Evolutionary conservation across 768 basidiomycete species (phyloP), one percentile per base, ranked within the genome.

Genomic region (Krasilnikovozyma curviuscula): DNA sequence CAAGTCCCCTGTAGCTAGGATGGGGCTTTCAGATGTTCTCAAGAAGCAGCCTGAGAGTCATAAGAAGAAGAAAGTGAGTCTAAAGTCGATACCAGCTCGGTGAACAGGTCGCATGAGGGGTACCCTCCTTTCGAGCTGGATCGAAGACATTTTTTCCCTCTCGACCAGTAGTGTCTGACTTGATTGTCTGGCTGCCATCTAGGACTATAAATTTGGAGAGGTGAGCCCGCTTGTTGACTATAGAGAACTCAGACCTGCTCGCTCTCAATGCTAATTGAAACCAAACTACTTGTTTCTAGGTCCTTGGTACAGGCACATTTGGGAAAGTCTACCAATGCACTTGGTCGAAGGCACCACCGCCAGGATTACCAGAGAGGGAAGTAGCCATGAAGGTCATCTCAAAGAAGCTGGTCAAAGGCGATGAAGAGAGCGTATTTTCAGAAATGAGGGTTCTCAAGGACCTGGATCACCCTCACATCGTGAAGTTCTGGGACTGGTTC

Each of bases 401-500:
- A 5, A 97, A 95, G 74, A 89, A 91, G 67, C 83, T 83, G 57
- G 84, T 93, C 48, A 55, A 85, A 63, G 82, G 83, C 9, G 84
- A 89, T 57, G 84, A 89, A 61, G 73, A 69, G 37, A 76, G 75
- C 44, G 86, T 97, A 0, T 85, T 83, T 77, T 74, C 63, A 38
- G 93, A 98, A 67, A 91, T 97, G 79, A 77, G 84, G 43, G 82
- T 97, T 0, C 63, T 98, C 50, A 44, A 34, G 5, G 86, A 81
- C 0, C 67, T 97, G 42, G 74, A 89, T 59, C 89, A 97, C 62
- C 77, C 81, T 0, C 89, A 95, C 58, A 83, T 95, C 55, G 88
- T 93, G 48, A 91, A 89, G 61, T 86, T 93, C 59, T 89, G 80
- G 63, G 88, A 93, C 63, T 85, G 81, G 77, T 97, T 97, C 62